These are phyloP conservation scores for Diaporthe helianthi DNA, from an alignment of 2,329 filamentous ascomycete species.

Conservation along the genomic window DNA sequence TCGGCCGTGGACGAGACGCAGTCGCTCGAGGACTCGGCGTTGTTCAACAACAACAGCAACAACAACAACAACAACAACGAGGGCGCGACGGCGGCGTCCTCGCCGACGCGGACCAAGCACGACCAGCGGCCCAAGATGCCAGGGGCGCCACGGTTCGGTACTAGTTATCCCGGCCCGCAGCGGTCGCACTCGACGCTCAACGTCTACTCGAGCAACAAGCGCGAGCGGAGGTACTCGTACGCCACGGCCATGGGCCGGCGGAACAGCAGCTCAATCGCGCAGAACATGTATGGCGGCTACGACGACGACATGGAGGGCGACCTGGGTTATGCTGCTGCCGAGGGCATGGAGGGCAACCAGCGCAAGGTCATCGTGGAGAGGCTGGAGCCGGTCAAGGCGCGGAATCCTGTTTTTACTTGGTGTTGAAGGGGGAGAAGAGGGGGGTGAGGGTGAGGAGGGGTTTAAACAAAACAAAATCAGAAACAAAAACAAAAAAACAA, in stretches of 20 bases:
- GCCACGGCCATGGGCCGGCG: constrained; percentile 55
- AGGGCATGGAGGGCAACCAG: constrained; percentile 89
- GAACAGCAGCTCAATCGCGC: constrained; percentile 58
- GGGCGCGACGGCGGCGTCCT: constrained; percentile 33
- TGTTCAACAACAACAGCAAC: constrained; percentile 29
- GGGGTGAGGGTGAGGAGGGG: background rate
- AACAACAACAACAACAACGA: constrained; percentile 19
- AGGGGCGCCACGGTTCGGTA: constrained; percentile 35
- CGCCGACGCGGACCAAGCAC: constrained; percentile 27
- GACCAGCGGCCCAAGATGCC: constrained; percentile 37
- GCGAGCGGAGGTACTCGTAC: constrained; percentile 62
- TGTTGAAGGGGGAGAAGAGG: constrained; percentile 63
- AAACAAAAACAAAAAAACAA: background rate
- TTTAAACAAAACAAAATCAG: background rate
- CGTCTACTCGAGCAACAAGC: constrained; percentile 52
- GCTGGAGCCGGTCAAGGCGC: constrained; percentile 92
- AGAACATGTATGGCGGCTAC: constrained; percentile 57
- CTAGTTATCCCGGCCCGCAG: constrained; percentile 51
- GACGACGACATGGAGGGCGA: constrained; percentile 88
- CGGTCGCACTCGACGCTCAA: constrained; percentile 46
- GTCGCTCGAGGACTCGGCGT: constrained; percentile 46
- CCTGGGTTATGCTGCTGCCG: constrained; percentile 90
- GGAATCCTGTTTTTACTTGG: constrained; percentile 97
- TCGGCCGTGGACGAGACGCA: constrained; percentile 47
- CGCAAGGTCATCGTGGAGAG: constrained; percentile 97